Evolutionary conservation across 306 rosid genomes (phyloP).

Genomic region (Prunus kanzakura): DNA sequence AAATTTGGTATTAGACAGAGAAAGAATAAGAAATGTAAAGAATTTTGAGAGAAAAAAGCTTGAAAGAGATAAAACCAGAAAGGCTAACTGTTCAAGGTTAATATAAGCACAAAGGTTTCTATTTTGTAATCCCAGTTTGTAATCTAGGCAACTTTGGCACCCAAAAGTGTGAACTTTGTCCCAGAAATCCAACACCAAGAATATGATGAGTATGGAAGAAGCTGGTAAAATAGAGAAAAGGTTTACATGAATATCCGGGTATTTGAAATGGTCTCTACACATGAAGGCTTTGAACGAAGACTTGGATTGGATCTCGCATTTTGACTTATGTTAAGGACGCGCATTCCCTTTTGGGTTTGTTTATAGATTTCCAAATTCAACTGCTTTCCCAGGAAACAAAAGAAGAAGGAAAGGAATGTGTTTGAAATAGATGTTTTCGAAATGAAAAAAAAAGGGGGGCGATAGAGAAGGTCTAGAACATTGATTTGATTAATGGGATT

Average conservation of each 20-base stretch:
- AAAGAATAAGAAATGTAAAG: background rate
- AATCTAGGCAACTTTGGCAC: background rate
- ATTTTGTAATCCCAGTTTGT: slow-evolving; percentile 2
- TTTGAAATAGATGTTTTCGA: background rate
- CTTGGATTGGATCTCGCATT: slow-evolving; percentile 51
- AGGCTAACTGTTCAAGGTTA: background rate
- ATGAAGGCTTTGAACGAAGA: slow-evolving; percentile 28
- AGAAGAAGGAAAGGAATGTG: background rate
- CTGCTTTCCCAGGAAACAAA: slow-evolving; percentile 17
- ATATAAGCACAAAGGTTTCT: slow-evolving; percentile 21
- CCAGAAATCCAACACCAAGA: slow-evolving; percentile 21
- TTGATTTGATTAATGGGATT: background rate
- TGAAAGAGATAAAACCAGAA: slow-evolving; percentile 3
- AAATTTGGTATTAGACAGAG: background rate
- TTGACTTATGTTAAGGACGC: slow-evolving; percentile 39
- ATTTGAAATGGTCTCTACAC: slow-evolving; percentile 14
- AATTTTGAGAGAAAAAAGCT: background rate
- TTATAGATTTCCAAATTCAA: slow-evolving; percentile 7
- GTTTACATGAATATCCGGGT: slow-evolving; percentile 15
- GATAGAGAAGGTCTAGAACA: background rate
- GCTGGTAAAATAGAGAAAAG: slow-evolving; percentile 13
- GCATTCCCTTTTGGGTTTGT: slow-evolving; percentile 32
- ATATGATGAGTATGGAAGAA: slow-evolving; percentile 16
- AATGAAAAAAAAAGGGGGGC: background rate
- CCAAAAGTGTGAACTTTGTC: background rate